Evolutionary conservation across 1,139 yeast species (phyloP).

Genomic region (Sugiyamaella castrensis): DNA sequence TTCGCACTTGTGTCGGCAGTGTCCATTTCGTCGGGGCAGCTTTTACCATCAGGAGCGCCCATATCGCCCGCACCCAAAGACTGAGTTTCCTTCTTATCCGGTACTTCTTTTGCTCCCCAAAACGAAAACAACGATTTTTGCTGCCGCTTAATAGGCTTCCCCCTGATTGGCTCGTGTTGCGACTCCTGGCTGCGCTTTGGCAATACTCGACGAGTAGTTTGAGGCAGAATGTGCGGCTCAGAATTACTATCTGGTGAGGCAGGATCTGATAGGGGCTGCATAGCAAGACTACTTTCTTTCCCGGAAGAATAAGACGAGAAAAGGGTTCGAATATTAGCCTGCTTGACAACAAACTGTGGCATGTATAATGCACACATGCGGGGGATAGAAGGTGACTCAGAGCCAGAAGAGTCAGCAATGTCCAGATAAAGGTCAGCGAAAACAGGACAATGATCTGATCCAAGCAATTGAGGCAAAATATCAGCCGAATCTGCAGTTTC

Average conservation of each 20-base stretch:
- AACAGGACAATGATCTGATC: conserved; percentile 95
- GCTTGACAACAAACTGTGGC: conserved; percentile 16
- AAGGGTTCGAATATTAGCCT: conserved; percentile 15
- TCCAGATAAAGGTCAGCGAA: conserved; percentile 55
- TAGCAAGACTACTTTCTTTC: no score
- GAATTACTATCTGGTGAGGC: no score
- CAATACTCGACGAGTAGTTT: no score
- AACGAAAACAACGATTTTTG: no score
- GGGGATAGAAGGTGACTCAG: background rate
- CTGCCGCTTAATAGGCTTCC: no score
- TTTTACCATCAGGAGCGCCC: background rate
- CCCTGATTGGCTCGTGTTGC: no score
- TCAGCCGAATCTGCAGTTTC: conserved; percentile 48
- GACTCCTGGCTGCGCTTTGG: no score
- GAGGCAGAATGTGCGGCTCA: no score
- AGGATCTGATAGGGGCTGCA: no score
- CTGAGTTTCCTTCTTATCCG: no score
- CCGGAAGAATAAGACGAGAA: conserved; percentile 11
- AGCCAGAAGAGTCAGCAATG: background rate
- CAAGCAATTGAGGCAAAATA: conserved; percentile 66
- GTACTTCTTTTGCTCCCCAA: no score
- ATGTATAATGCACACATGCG: conserved; percentile 17
- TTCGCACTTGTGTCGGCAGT: background rate
- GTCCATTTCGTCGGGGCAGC: background rate
- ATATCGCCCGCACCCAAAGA: background rate